phyloP scores from a whole-genome alignment of 768 basidiomycete species.

The Clitopilus hobsonii region DNA sequence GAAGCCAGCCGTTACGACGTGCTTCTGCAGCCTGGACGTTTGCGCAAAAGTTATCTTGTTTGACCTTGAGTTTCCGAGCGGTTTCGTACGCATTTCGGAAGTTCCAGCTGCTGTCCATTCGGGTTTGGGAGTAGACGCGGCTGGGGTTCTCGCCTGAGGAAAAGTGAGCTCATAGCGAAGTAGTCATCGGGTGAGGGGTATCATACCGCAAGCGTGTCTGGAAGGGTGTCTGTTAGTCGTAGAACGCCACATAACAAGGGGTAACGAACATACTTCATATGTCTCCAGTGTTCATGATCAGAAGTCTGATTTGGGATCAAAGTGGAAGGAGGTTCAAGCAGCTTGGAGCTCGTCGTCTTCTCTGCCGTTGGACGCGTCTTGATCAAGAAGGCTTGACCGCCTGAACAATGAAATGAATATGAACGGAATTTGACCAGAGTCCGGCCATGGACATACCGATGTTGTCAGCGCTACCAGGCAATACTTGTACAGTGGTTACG shows the following conservation, averaged over 20 bases:
- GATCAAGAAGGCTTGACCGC: constrained; percentile 76
- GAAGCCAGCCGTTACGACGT: constrained; percentile 5
- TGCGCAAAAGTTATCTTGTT: constrained; percentile 64
- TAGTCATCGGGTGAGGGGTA: not conserved
- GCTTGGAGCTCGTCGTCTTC: constrained; percentile 60
- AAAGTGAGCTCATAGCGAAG: not conserved
- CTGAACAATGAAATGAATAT: too few relatives aligned
- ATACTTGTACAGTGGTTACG: constrained; percentile 69
- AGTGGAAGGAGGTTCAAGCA: constrained; percentile 69
- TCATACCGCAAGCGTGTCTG: constrained; percentile 61
- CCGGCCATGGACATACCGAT: constrained; percentile 36
- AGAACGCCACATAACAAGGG: not conserved
- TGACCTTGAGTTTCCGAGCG: constrained; percentile 58
- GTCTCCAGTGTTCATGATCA: constrained; percentile 52
- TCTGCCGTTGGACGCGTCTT: constrained; percentile 70
- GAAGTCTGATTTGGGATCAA: constrained; percentile 34
- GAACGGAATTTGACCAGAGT: not conserved
- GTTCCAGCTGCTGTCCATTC: constrained; percentile 64
- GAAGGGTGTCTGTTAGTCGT: not conserved
- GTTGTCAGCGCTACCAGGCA: constrained; percentile 64
- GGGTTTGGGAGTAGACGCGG: constrained; percentile 37
- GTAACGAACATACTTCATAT: constrained; percentile 57
- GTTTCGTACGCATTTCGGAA: constrained; percentile 70
- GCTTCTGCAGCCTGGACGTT: constrained; percentile 29
- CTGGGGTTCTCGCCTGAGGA: constrained; percentile 56